These are phyloP conservation scores for Athelia sp. DNA, from an alignment of 1,284 basidiomycete species.

Conservation along the genomic window DNA sequence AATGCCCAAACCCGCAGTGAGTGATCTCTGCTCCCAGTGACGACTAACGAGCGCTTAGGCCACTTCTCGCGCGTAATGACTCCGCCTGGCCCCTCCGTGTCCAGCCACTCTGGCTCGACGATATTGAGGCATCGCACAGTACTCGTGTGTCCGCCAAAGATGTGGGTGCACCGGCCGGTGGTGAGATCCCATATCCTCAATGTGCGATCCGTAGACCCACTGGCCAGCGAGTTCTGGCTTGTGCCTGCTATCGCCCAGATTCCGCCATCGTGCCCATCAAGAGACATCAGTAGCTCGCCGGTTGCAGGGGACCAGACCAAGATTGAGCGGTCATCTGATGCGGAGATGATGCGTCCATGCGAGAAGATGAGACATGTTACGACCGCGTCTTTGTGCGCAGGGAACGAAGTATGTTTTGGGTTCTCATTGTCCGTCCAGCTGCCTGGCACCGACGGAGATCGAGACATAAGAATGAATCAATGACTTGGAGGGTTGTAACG, in stretches of 20 bases:
- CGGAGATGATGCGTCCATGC: conserved; percentile 88
- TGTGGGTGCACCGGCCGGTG: conserved; percentile 78
- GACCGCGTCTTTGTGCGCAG: conserved; percentile 84
- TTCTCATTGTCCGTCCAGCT: too few relatives aligned
- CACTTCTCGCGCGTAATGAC: conserved; percentile 64
- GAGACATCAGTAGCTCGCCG: conserved; percentile 66
- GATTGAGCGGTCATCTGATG: conserved; percentile 91
- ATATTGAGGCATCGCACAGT: conserved; percentile 88
- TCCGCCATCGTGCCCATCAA: conserved; percentile 90
- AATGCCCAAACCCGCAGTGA: conserved; percentile 88
- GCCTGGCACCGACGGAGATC: too few relatives aligned
- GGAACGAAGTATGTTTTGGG: conserved; percentile 76
- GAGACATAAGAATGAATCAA: too few relatives aligned
- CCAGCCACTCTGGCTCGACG: conserved; percentile 80
- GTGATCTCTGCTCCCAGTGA: conserved; percentile 90
- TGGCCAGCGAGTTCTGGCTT: conserved; percentile 82
- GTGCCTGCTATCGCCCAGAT: conserved; percentile 93
- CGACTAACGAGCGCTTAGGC: conserved; percentile 84
- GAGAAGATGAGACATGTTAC: conserved; percentile 95
- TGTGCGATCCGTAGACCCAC: conserved; percentile 90
- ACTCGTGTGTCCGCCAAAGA: conserved; percentile 91
- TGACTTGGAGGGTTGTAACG: too few relatives aligned
- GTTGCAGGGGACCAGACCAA: conserved; percentile 84
- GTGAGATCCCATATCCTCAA: conserved; percentile 90
- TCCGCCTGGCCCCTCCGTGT: conserved; percentile 58